phyloP scores from a whole-genome alignment of 2,329 filamentous ascomycete species.

The Cladosporium sp. region DNA sequence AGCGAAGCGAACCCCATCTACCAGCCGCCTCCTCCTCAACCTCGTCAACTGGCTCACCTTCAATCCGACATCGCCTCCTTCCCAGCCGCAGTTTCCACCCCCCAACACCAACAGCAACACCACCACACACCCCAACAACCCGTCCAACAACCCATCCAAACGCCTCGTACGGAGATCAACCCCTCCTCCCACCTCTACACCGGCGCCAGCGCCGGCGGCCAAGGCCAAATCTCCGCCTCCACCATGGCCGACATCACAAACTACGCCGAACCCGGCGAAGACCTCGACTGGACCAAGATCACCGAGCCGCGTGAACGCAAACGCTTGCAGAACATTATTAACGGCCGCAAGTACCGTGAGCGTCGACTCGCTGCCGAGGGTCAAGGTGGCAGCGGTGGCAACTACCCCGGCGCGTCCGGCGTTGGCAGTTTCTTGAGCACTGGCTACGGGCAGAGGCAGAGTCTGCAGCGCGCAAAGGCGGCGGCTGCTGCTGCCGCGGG shows the following conservation, averaged over 20 bases:
- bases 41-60: constrained; percentile 24
- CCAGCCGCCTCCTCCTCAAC: constrained; percentile 12
- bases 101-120: neutral
- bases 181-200: constrained; percentile 32
- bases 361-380: constrained; percentile 33
- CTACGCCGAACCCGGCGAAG: constrained; percentile 37
- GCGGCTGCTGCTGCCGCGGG: neutral
- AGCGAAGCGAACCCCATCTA: constrained; percentile 13
- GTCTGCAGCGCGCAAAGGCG: constrained; percentile 6
- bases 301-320: constrained; percentile 35
- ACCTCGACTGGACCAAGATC: constrained; percentile 37
- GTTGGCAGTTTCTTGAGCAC: constrained; percentile 27
- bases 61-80: constrained; percentile 30
- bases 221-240: constrained; percentile 30
- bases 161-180: constrained; percentile 21
- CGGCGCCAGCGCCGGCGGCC: constrained; percentile 26
- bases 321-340: constrained; percentile 37
- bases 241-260: constrained; percentile 34
- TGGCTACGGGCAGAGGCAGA: constrained; percentile 21
- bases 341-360: constrained; percentile 37
- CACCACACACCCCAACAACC: neutral
- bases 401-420: constrained; percentile 31
- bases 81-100: constrained; percentile 14
- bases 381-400: constrained; percentile 29
- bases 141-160: constrained; percentile 8